A percentile compares a stretch with the other conserved stretches of the same genome.
Evolutionary conservation across 2,329 filamentous ascomycete genomes (phyloP).

Genomic region (Cladosporium halotolerans): DNA sequence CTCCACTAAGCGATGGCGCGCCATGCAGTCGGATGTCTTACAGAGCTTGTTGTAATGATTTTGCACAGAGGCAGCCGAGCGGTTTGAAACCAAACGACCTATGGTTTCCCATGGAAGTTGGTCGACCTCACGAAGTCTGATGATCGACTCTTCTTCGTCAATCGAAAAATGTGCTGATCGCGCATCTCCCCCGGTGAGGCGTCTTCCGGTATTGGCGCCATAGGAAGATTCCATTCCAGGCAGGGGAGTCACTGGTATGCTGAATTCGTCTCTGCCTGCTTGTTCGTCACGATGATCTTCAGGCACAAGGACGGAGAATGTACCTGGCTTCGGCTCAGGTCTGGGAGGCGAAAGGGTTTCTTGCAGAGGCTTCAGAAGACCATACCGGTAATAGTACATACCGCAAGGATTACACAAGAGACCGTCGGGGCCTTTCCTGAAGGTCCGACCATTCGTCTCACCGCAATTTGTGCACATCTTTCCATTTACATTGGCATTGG

Average conservation of each 20-base stretch:
- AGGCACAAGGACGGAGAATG: neutral
- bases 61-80: constrained; percentile 22
- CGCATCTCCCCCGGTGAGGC: neutral
- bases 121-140: constrained; percentile 37
- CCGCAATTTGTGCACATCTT: constrained; percentile 24
- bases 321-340: neutral
- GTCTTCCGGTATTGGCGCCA: constrained; percentile 17
- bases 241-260: neutral
- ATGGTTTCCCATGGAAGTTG: constrained; percentile 31
- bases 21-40: constrained; percentile 1
- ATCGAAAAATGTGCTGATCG: constrained; percentile 11
- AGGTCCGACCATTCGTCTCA: constrained; percentile 18
- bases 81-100: constrained; percentile 25
- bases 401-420: constrained; percentile 27
- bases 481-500: constrained; percentile 11
- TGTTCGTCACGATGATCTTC: neutral
- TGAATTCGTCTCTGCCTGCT: neutral
- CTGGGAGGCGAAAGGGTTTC: constrained; percentile 6
- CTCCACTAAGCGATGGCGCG: neutral
- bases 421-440: constrained; percentile 25
- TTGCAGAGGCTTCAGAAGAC: constrained; percentile 23
- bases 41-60: constrained; percentile 16
- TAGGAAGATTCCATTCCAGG: constrained; percentile 1
- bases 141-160: constrained; percentile 29
- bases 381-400: constrained; percentile 25